Conservation (phyloP, 148 eudicot genomes). For the Nepenthes gracilis region DNA sequence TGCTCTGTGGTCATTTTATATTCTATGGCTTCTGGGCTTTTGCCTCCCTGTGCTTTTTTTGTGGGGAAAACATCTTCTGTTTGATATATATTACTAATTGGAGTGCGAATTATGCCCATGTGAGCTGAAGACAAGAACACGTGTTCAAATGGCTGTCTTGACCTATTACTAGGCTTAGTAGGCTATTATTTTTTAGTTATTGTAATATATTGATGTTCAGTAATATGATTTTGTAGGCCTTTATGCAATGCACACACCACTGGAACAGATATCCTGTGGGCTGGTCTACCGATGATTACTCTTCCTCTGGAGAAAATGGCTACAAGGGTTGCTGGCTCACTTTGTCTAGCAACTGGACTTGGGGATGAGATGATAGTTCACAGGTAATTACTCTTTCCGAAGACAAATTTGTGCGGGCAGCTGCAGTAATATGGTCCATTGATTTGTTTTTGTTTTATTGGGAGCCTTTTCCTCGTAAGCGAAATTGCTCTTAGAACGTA, state of each 20-base stretch:
- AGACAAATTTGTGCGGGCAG: too few relatives aligned
- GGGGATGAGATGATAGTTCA: constrained; percentile 87
- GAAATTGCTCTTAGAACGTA: not conserved
- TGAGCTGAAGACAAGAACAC: too few relatives aligned
- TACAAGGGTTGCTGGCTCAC: constrained; percentile 93
- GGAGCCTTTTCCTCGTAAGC: not conserved
- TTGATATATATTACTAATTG: too few relatives aligned
- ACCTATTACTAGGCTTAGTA: not conserved
- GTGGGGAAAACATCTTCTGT: too few relatives aligned
- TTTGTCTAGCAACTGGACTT: constrained; percentile 83
- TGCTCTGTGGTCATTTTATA: not conserved
- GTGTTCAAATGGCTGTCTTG: not conserved
- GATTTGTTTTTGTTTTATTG: not conserved
- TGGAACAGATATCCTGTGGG: constrained; percentile 96
- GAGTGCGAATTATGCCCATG: too few relatives aligned
- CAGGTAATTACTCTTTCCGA: constrained; percentile 24
- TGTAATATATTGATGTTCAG: not conserved
- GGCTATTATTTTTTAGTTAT: not conserved
- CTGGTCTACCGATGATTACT: constrained; percentile 91
- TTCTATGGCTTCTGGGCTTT: not conserved
- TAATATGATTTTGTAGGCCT: constrained; percentile 35
- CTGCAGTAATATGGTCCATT: not conserved
- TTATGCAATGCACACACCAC: constrained; percentile 95
- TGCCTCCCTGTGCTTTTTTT: not conserved
- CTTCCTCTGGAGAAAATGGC: constrained; percentile 95